These are phyloP conservation scores for Pichia sporocuriosa DNA, from an alignment of 805 yeast species.

Conservation along the genomic window DNA sequence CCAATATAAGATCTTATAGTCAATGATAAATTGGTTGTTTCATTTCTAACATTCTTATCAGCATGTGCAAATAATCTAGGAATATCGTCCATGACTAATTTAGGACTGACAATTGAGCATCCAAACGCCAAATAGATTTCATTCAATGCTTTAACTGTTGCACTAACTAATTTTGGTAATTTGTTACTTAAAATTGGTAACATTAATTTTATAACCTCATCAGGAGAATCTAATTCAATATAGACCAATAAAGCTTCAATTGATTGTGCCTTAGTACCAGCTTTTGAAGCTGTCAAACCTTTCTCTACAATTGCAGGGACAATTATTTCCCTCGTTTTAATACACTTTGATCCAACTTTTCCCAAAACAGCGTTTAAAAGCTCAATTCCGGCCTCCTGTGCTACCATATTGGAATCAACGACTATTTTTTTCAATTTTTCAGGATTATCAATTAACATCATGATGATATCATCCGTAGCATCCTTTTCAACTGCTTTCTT, in stretches of 20 bases:
- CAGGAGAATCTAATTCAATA: constrained; percentile 61
- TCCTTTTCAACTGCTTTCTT: constrained; percentile 2
- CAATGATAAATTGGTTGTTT: constrained; percentile 61
- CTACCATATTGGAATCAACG: constrained; percentile 80
- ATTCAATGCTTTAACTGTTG: constrained; percentile 49
- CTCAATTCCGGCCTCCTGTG: constrained; percentile 75
- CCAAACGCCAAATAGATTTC: constrained; percentile 60
- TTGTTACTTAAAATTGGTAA: constrained; percentile 54
- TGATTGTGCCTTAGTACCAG: constrained; percentile 63
- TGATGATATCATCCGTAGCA: background rate
- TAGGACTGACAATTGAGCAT: constrained; percentile 51
- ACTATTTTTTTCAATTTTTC: constrained; percentile 52
- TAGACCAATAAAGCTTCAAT: constrained; percentile 54
- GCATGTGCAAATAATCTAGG: constrained; percentile 77
- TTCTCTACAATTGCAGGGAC: constrained; percentile 65
- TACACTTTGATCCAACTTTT: constrained; percentile 43
- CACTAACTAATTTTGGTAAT: constrained; percentile 74
- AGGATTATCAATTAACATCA: constrained; percentile 41
- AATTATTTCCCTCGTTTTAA: constrained; percentile 36
- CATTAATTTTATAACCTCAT: constrained; percentile 59
- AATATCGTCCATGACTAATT: constrained; percentile 47
- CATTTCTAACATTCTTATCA: constrained; percentile 78
- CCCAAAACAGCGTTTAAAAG: constrained; percentile 50
- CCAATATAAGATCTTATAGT: constrained; percentile 75
- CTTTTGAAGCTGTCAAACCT: constrained; percentile 68